Percentiles rank a stretch among this genome's conserved stretches.
phyloP scores from a whole-genome alignment of 768 basidiomycete species.

The Sarcodon sp. region DNA sequence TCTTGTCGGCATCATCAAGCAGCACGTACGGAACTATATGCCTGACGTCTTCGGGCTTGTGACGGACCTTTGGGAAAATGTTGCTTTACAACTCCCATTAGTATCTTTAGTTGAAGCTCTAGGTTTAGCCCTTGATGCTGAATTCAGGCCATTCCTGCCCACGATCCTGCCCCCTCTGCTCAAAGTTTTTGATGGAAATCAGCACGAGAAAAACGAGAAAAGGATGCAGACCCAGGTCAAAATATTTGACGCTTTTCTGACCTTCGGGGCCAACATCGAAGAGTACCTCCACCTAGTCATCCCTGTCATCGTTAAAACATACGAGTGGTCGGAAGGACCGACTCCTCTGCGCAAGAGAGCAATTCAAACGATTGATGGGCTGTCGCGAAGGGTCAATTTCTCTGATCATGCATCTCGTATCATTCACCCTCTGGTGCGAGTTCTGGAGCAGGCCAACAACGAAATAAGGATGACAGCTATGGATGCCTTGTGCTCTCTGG shows the following conservation, averaged over 20 bases:
- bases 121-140: conserved; percentile 88
- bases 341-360: conserved; percentile 74
- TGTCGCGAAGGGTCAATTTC: conserved; percentile 91
- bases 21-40: conserved; percentile 90
- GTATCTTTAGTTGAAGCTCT: conserved; percentile 88
- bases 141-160: conserved; percentile 94
- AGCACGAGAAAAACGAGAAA: conserved; percentile 76
- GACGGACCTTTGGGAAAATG: conserved; percentile 83
- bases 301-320: conserved; percentile 85
- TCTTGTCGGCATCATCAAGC: conserved; percentile 91
- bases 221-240: conserved; percentile 71
- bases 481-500: conserved; percentile 86
- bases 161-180: conserved; percentile 81
- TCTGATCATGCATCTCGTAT: conserved; percentile 96
- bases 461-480: conserved; percentile 81
- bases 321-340: conserved; percentile 70
- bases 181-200: conserved; percentile 83
- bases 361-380: conserved; percentile 80
- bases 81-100: conserved; percentile 76
- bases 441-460: conserved; percentile 59
- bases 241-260: conserved; percentile 88
- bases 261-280: conserved; percentile 93
- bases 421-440: conserved; percentile 87
- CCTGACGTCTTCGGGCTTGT: conserved; percentile 76
- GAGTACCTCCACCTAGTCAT: conserved; percentile 96